These are phyloP conservation scores for Capsella bursapastoris DNA, from an alignment of 345 rosid species.

Conservation along the genomic window DNA sequence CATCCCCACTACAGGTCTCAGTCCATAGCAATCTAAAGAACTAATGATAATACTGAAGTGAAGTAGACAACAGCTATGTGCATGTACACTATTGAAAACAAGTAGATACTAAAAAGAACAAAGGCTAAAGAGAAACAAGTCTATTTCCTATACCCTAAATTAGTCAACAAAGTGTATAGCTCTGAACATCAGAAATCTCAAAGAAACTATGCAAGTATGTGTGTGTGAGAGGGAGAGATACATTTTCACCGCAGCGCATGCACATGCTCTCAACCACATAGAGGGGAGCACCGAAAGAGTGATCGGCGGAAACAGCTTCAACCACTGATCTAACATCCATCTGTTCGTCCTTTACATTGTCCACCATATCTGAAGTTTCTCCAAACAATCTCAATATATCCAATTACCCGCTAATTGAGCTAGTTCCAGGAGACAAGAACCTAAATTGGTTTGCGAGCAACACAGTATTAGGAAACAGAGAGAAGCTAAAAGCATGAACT, in stretches of 20 bases:
- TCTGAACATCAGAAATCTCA: background rate
- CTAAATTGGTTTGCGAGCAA: background rate
- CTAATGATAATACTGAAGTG: slow-evolving; percentile 1
- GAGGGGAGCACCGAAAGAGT: slow-evolving; percentile 62
- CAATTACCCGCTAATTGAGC: background rate
- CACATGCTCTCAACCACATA: slow-evolving; percentile 91
- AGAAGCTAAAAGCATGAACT: slow-evolving; percentile 26
- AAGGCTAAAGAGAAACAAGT: slow-evolving; percentile 11
- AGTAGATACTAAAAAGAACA: background rate
- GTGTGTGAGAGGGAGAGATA: slow-evolving; percentile 30
- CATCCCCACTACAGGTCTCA: background rate
- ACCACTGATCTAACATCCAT: slow-evolving; percentile 75
- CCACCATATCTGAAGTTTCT: slow-evolving; percentile 21
- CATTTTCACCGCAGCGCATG: slow-evolving; percentile 90
- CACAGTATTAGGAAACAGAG: background rate
- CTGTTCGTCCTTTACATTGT: slow-evolving; percentile 44
- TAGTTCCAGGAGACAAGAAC: background rate
- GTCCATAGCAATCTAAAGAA: slow-evolving; percentile 9
- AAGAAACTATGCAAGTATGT: background rate
- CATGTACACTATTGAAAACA: slow-evolving; percentile 7
- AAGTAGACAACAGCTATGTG: background rate
- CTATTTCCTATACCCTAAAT: background rate
- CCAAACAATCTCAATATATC: background rate
- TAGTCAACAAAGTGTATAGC: background rate
- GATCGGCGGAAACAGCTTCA: slow-evolving; percentile 74